Conservation (phyloP, 345 rosid genomes). For the Pugionium cornutum region DNA sequence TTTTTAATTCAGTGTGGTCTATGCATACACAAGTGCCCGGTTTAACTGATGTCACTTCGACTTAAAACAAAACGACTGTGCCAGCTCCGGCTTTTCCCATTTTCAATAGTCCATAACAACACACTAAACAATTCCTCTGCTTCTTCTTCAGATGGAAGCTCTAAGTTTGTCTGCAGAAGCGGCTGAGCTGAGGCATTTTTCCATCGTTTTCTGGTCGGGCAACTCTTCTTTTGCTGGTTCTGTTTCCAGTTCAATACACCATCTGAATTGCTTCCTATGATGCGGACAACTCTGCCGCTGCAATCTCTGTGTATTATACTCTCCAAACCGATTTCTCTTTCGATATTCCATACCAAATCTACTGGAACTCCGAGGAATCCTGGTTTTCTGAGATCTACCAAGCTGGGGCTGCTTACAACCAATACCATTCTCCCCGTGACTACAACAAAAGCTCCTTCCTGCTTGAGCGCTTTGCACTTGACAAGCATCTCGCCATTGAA, state of each 20-base stretch:
- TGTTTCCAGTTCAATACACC: slow-evolving; percentile 59
- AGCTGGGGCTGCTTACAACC: slow-evolving; percentile 61
- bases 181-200: slow-evolving; percentile 61
- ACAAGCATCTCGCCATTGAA: slow-evolving; percentile 62
- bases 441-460: slow-evolving; percentile 65
- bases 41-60: slow-evolving; percentile 45
- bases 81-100: slow-evolving; percentile 59
- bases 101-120: slow-evolving; percentile 62
- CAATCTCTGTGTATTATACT: slow-evolving; percentile 69
- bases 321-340: slow-evolving; percentile 69
- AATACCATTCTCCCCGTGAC: slow-evolving; percentile 65
- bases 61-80: slow-evolving; percentile 57
- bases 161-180: slow-evolving; percentile 68
- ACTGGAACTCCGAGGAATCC: slow-evolving; percentile 67
- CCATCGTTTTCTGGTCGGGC: slow-evolving; percentile 56
- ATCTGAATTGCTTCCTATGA: slow-evolving; percentile 80
- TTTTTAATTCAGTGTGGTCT: not conserved
- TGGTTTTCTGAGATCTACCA: slow-evolving; percentile 62
- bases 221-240: slow-evolving; percentile 48
- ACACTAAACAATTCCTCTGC: slow-evolving; percentile 51
- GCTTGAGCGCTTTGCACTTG: slow-evolving; percentile 71
- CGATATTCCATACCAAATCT: slow-evolving; percentile 69
- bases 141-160: slow-evolving; percentile 56
- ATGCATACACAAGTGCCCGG: slow-evolving; percentile 10
- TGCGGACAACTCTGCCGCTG: slow-evolving; percentile 55